Evolutionary conservation across 805 yeast genomes (phyloP).

Genomic region (Wickerhamomyces mucosus): DNA sequence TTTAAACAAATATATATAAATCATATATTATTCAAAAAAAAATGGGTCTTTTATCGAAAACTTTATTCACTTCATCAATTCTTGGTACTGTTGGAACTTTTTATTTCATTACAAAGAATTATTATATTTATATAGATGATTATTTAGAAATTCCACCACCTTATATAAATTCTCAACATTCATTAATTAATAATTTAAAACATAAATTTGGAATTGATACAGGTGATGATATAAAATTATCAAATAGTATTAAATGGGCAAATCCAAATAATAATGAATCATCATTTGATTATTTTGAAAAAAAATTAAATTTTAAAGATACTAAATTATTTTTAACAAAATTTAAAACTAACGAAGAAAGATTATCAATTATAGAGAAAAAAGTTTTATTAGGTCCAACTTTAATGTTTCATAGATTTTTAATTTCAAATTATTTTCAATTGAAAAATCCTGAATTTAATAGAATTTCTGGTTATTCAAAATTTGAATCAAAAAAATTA

Average conservation of each 20-base stretch:
- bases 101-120: slow-evolving; percentile 3
- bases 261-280: slow-evolving; percentile 12
- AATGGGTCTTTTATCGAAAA: too few relatives aligned
- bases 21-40: too few relatives aligned
- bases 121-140: slow-evolving; percentile 11
- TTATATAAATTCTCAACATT: slow-evolving; percentile 1
- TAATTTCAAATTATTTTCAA: slow-evolving; percentile 12
- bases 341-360: slow-evolving; percentile 15
- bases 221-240: slow-evolving; percentile 6
- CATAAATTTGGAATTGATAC: slow-evolving; percentile 3
- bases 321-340: slow-evolving; percentile 10
- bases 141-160: slow-evolving; percentile 12
- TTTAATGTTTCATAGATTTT: slow-evolving; percentile 14
- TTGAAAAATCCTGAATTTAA: slow-evolving; percentile 6
- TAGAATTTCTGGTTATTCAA: slow-evolving; percentile 13
- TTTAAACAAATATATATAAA: too few relatives aligned
- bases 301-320: slow-evolving; percentile 8
- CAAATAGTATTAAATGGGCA: slow-evolving; percentile 3
- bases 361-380: slow-evolving; percentile 12
- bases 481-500: slow-evolving; percentile 13
- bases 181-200: slow-evolving; percentile 2
- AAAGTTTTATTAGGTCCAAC: slow-evolving; percentile 17
- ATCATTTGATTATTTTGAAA: slow-evolving; percentile 14
- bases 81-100: slow-evolving; percentile 9
- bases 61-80: too few relatives aligned